Base-by-base conservation (phyloP, 2,329 filamentous ascomycete species). In the Periconia macrospinosa region DNA sequence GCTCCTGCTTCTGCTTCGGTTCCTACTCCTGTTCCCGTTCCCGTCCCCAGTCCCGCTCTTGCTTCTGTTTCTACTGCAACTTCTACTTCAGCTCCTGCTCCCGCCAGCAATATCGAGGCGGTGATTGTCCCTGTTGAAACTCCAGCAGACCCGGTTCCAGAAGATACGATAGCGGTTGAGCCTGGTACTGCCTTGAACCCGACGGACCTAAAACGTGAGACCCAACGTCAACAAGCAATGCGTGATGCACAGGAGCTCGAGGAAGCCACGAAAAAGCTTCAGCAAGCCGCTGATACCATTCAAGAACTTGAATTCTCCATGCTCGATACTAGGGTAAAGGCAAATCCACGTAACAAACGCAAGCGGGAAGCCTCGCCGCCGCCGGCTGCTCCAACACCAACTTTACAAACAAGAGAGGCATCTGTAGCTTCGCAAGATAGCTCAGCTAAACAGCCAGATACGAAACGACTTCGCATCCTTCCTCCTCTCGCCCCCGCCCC, bases 111-210 rank as follows among this genome's bases (percentile, higher is more conserved):
- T 8, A 27, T 8, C 8, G 23, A 27, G 8, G 23, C 23, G 8
- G 23, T 5, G 23, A 8, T 17, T 30, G 8, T 7, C 19, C 19
- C 23, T 30, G 23, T 23, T 30, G 43, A 30, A 30, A 20, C 41
- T 2, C 15, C 43, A 30, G 23, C 13, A n/a, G 23, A 45, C 11
- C 6, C 15, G 3, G 15, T 30, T 15, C 27, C 27, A 8, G 43
- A 45, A 17, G 43, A 45, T 18, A 33, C 17, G 10, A 30, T 45
- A 3, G 30, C 30, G 9, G 89, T 91, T 85, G 88, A 89, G 66
- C 78, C 91, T 20, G 91, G 91, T 66, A 88, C 90, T 62, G 86
- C 89, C 2, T 92, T 91, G 74, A 88, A 91, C 63, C 88, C 89
- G 2, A 91, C 90, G 90, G 90, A 74, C 9, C 35, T 35, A 33